Base-by-base conservation (phyloP, 306 rosid species). In the Pterocarpus santalinus region DNA sequence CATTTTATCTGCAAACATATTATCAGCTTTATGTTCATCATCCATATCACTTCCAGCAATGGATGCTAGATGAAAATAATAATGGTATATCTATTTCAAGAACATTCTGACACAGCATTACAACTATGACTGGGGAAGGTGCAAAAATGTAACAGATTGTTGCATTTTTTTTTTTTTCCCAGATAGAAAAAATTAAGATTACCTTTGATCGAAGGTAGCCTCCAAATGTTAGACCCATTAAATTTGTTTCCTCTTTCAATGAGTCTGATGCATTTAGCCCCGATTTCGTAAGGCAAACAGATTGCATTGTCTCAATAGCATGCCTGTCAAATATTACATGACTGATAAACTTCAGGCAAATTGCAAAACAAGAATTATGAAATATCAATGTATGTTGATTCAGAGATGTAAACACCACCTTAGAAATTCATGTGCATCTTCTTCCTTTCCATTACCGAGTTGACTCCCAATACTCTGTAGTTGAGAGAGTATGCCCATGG, bases 191-290 rank as follows among this genome's bases (percentile, higher is more conserved):
- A 17, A n/a, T 4, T 2, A 65, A 34, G 4, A 82, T 82, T 78
- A 94, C 97, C 97, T 91, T 94, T 4, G 97, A 94, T 15, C 91
- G 91, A 60, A 94, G 93, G 85, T 92, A 92, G 70, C 98, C 98
- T 79, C 98, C 97, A 88, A 94, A 94, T 5, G 97, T 90, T 83
- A 94, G 91, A 79, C 94, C 97, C 57, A 91, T 68, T 73, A 94
- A 66, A 81, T 92, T 91, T 36, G 97, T 91, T 82, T 94, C 94
- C 78, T 91, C 97, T 81, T 87, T 92, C 69, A 80, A 84, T 36
- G 90, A 75, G 39, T 81, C 82, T 0, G 91, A 88, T 34, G 81
- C 75, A 43, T 75, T 61, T 68, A 75, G 60, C 79, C 85, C 85
- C 51, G 90, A 85, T 63, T 92, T 91, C 88, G 64, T 82, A 32